Evolutionary conservation across 306 rosid genomes (phyloP), one percentile per base, ranked within the genome.

Genomic region (Casuarina cunninghamiana): DNA sequence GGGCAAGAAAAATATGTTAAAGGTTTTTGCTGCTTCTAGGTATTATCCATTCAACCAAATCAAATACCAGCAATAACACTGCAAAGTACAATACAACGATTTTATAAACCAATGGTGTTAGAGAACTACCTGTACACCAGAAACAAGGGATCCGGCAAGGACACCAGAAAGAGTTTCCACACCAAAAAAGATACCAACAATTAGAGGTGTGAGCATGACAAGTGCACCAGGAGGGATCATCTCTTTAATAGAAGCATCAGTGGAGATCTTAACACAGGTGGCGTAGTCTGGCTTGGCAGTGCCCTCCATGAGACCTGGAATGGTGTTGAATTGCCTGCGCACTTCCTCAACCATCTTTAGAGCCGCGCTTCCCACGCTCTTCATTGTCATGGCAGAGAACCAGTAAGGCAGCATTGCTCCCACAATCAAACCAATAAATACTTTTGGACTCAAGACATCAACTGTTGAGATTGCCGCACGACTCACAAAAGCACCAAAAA

Each of bases 311-410:
- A 96, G 88, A 53, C 99, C 99, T 0, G 93, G 94, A 74, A 96
- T 96, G 87, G 94, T 86, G 55, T 91, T 90, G 88, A 96, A 96
- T 78, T 96, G 98, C 75, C 98, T 84, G 67, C 97, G 92, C 1
- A 96, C 99, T 85, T 96, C 99, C 88, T 96, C 98, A 78, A 96
- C 99, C 99, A 96, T 96, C 90, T 91, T 90, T 1, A 96, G 83
- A 37, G 99, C 99, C 46, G 98, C 99, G 67, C 90, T 96, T 82
- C 99, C 99, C 69, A 96, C 98, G 76, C 98, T 96, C 90, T 96
- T 96, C 99, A 93, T 90, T 58, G 98, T 96, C 98, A 93, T 96
- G 79, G 99, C 96, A 65, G 98, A 96, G 85, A 96, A 96, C 98
- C 99, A 96, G 80, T 93, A 96, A 2, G 99, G 99, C 78, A 96